phyloP scores from a whole-genome alignment of 2,329 filamentous ascomycete species.

The Scedosporium apiospermum region DNA sequence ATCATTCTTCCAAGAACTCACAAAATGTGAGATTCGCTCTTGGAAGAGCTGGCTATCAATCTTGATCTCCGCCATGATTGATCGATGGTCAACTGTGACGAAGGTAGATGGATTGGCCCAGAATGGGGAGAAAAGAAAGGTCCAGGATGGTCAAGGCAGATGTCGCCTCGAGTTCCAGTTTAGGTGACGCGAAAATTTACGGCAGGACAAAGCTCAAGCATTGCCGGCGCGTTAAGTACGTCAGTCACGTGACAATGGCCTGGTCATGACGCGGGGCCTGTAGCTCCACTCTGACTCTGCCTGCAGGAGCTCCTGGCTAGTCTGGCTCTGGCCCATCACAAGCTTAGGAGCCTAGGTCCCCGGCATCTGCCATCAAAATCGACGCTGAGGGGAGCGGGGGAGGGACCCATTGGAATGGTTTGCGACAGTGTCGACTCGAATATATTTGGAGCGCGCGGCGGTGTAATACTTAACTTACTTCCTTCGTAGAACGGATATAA shows the following conservation, averaged over 20 bases:
- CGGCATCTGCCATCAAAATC: neutral
- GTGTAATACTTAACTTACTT: neutral
- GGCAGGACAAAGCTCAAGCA: neutral
- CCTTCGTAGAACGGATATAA: neutral
- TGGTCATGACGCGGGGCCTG: neutral
- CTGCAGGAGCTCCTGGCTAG: too few species aligned
- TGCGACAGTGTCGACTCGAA: neutral
- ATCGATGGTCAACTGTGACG: neutral
- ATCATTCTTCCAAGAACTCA: slow-evolving; percentile 92
- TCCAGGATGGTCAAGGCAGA: neutral
- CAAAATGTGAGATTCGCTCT: slow-evolving; percentile 79
- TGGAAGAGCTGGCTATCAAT: slow-evolving; percentile 93
- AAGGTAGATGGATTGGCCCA: neutral
- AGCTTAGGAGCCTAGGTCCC: neutral
- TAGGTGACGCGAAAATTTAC: slow-evolving; percentile 6
- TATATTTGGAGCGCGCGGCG: too few species aligned
- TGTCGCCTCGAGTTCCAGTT: neutral
- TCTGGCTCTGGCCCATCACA: neutral
- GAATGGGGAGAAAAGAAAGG: neutral
- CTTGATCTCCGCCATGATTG: slow-evolving; percentile 69
- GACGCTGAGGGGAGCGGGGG: neutral
- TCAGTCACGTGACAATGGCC: slow-evolving; percentile 1
- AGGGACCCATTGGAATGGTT: neutral
- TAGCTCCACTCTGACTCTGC: too few species aligned
- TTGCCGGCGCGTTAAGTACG: slow-evolving; percentile 5